These are phyloP conservation scores for Artemisia annua DNA, from an alignment of 129 eudicot genomes.

Conservation along the genomic window DNA sequence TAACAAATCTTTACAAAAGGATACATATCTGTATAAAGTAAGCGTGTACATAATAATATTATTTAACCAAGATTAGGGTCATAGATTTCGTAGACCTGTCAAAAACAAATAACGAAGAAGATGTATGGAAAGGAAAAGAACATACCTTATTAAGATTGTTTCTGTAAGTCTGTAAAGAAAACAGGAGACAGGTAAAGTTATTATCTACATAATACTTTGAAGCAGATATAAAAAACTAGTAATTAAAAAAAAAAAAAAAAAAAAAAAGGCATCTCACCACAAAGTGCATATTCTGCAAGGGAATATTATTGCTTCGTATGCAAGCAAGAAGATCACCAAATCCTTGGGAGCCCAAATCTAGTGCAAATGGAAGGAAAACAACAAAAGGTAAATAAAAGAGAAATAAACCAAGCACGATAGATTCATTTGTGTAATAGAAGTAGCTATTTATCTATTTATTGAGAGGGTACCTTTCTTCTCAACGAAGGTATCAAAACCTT, in stretches of 20 bases:
- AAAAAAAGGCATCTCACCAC: too few species aligned
- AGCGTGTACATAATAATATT: background rate
- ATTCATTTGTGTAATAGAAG: background rate
- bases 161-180: slow-evolving; percentile 77
- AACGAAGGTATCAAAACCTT: slow-evolving; percentile 90
- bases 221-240: slow-evolving; percentile 3
- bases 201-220: slow-evolving; percentile 1
- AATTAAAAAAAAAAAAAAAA: background rate
- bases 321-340: slow-evolving; percentile 89
- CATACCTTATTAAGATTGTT: slow-evolving; percentile 96
- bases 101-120: background rate
- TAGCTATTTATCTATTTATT: slow-evolving; percentile 5
- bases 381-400: slow-evolving; percentile 6
- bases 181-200: slow-evolving; percentile 7
- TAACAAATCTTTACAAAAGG: background rate
- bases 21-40: slow-evolving; percentile 2
- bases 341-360: slow-evolving; percentile 94
- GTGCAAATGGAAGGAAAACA: slow-evolving; percentile 14
- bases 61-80: background rate
- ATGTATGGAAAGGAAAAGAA: background rate
- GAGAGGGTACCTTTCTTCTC: slow-evolving; percentile 69
- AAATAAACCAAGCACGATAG: background rate
- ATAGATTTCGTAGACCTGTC: background rate
- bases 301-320: slow-evolving; percentile 76
- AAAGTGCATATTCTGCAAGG: slow-evolving; percentile 94